phyloP scores from a whole-genome alignment of 768 basidiomycete genomes.

The Pleurotus tuoliensis region DNA sequence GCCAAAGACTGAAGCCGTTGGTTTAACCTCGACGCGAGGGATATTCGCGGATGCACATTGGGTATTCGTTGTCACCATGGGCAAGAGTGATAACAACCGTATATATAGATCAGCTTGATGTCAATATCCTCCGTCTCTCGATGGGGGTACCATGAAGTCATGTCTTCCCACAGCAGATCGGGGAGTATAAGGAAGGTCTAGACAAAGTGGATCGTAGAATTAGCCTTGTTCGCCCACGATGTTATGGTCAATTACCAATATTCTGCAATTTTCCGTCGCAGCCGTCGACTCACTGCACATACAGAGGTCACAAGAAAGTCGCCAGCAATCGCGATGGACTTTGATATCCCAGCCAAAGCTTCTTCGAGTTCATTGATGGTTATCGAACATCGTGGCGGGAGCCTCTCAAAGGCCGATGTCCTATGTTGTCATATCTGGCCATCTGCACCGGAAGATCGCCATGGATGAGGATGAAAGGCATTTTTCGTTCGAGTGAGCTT shows the following conservation, averaged over 20 bases:
- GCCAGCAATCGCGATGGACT: neutral
- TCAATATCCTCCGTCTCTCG: neutral
- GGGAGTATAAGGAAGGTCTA: too few species aligned
- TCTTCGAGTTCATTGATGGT: neutral
- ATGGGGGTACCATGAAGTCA: neutral
- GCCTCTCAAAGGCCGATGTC: too few species aligned
- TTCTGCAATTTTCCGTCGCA: neutral
- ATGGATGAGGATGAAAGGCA: too few species aligned
- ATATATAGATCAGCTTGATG: neutral
- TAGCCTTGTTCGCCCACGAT: too few species aligned
- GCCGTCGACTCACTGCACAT: neutral
- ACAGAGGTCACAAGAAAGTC: neutral
- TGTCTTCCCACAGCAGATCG: neutral
- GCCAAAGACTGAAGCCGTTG: too few species aligned
- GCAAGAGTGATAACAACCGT: neutral
- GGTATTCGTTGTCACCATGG: neutral
- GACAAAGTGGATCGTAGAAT: too few species aligned
- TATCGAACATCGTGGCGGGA: conserved; percentile 16
- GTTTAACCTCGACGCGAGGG: neutral
- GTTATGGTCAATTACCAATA: neutral
- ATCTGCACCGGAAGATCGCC: too few species aligned
- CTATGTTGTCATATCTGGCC: too few species aligned
- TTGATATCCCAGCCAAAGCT: neutral
- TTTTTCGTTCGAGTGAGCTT: too few species aligned
- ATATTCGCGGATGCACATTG: neutral